Evolutionary conservation across 768 basidiomycete genomes (phyloP).

Genomic region (Lactarius indigo): DNA sequence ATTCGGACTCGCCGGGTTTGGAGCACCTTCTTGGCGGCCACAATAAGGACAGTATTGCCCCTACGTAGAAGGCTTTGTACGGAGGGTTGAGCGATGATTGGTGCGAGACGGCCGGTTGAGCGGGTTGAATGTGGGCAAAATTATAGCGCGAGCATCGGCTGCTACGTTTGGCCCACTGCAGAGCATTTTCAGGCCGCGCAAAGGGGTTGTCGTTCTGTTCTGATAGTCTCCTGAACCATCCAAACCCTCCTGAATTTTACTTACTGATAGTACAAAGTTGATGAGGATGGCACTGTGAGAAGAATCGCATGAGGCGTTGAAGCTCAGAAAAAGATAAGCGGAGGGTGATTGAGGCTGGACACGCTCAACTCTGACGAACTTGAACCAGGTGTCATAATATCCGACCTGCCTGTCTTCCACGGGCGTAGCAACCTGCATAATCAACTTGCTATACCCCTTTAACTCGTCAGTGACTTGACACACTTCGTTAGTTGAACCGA

Average conservation of each 20-base stretch:
- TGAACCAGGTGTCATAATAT: neutral
- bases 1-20: slow-evolving; percentile 79
- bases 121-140: slow-evolving; percentile 75
- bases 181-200: slow-evolving; percentile 80
- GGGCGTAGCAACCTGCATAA: no score
- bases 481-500: no score
- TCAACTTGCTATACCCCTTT: no score
- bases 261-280: no score
- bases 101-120: slow-evolving; percentile 78
- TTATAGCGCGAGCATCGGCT: slow-evolving; percentile 84
- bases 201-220: slow-evolving; percentile 78
- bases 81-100: slow-evolving; percentile 68
- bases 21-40: slow-evolving; percentile 82
- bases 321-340: no score
- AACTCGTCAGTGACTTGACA: no score
- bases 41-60: slow-evolving; percentile 64
- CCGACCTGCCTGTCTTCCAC: no score
- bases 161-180: slow-evolving; percentile 50
- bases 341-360: no score
- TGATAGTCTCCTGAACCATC: slow-evolving; percentile 46
- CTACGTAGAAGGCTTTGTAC: slow-evolving; percentile 73
- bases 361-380: no score
- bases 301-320: no score
- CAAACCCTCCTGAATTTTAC: no score
- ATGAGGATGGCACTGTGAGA: no score